Conservation (phyloP, 2,329 filamentous ascomycete genomes). For the Ophiostoma sp. region DNA sequence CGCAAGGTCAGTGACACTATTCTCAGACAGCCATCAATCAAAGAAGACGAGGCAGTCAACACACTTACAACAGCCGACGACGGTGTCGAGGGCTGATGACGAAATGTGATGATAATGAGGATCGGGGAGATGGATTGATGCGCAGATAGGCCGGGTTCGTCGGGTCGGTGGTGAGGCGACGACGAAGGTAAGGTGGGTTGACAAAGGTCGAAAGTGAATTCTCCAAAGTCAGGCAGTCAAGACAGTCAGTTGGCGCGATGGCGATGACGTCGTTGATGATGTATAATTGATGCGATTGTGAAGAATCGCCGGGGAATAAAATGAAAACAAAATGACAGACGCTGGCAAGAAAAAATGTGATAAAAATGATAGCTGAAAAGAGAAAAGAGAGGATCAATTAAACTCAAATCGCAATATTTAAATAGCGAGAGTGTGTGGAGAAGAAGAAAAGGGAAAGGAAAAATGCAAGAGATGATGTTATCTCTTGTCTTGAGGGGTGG, state of each 20-base stretch:
- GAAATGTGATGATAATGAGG: constrained; percentile 22
- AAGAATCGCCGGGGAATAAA: neutral
- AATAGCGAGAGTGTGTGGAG: constrained; percentile 24
- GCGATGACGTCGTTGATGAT: neutral
- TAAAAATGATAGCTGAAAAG: neutral
- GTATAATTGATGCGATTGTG: constrained; percentile 1
- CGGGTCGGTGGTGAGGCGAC: constrained; percentile 14
- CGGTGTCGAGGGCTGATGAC: constrained; percentile 28
- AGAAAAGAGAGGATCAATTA: neutral
- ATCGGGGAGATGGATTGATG: neutral
- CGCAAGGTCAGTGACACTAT: constrained; percentile 27
- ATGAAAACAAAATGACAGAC: neutral
- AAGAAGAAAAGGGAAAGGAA: constrained; percentile 14
- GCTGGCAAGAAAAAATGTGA: neutral
- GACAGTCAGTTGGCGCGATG: constrained; percentile 12
- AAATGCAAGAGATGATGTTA: constrained; percentile 16
- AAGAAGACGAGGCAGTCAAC: constrained; percentile 22
- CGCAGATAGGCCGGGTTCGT: constrained; percentile 19
- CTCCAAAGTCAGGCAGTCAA: constrained; percentile 10
- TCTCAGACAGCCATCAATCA: constrained; percentile 27
- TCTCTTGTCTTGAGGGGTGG: neutral
- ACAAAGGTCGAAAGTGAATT: constrained; percentile 23
- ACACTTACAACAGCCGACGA: constrained; percentile 30
- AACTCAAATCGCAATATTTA: constrained; percentile 25
- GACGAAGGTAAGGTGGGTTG: constrained; percentile 16